Base-by-base conservation (phyloP, 1,284 basidiomycete species). In the Fomes fomentarius region DNA sequence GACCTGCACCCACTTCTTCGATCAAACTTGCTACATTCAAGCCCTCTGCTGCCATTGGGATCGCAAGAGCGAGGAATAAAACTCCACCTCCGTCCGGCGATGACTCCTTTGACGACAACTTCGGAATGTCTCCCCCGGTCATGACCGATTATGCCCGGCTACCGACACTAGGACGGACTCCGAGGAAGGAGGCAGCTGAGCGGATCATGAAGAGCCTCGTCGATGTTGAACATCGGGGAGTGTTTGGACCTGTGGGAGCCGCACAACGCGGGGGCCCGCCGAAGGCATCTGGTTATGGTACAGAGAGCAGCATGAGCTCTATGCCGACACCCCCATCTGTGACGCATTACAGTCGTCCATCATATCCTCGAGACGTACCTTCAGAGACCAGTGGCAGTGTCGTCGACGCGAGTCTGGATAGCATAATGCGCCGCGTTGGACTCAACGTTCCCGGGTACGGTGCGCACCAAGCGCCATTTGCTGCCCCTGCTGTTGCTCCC, bases 81-180 rank as follows among this genome's bases (percentile, higher is more conserved):
- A 66, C 64, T 1, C 65, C 66, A 17, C 57, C 63, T 0, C 62
- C 61, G 5, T 44, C 54, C 56, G 66, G 66, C 61, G 70, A 83
- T 57, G 76, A 77, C 28, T 68, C 68, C 4, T 77, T 78, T 45
- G 79, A 83, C 47, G 76, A 83, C 35, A 84, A 83, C n/a, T 81
- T 86, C 31, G 89, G 88, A 41, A 91, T 95, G 89, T 94, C 93
- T 0, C 93, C 94, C 2, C 93, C 92, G 2, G 82, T 89, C 4
- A 89, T 90, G 52, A 86, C 95, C 82, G 89, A 87, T 25, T 94
- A 93, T 55, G 85, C 85, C 2, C 81, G 87, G 17, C 70, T 83
- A 14, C 75, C 72, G 3, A 82, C 77, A 42, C 76, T 93, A 19
- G 82, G 82, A 8, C 80, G 76, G 51, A 79, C 80, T n/a, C 80